A percentile compares a stretch with the other conserved stretches of the same genome.
Evolutionary conservation across 2,329 filamentous ascomycete species (phyloP).

Genomic region (Aspergillus fumigatiaffinis): DNA sequence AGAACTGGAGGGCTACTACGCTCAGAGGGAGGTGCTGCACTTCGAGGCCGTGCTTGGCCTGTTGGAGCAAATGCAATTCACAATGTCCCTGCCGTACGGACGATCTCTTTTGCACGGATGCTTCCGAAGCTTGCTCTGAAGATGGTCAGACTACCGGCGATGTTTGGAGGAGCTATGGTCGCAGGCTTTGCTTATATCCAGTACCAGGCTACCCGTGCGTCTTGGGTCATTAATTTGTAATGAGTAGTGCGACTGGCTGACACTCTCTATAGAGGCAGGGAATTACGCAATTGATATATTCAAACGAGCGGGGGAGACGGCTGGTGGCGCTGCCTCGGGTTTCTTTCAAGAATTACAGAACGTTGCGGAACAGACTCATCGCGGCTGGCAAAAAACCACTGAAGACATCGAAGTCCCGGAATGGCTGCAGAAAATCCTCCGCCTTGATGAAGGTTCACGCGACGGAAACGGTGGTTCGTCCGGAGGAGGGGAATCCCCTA

Average conservation of each 20-base stretch:
- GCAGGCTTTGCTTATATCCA: constrained; percentile 88
- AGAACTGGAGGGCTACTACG: constrained; percentile 66
- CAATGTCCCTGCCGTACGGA: constrained; percentile 64
- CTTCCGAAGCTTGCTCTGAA: constrained; percentile 89
- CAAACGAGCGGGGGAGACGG: constrained; percentile 66
- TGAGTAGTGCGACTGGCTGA: constrained; percentile 5
- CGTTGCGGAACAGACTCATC: constrained; percentile 72
- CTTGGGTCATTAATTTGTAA: background rate
- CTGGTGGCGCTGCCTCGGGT: constrained; percentile 63
- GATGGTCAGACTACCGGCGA: constrained; percentile 79
- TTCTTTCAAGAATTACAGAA: constrained; percentile 69
- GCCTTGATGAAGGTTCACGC: constrained; percentile 57
- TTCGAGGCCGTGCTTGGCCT: constrained; percentile 68
- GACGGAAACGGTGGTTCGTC: constrained; percentile 43
- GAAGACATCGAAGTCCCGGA: constrained; percentile 68
- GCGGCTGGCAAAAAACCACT: constrained; percentile 80
- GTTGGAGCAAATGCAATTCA: constrained; percentile 74
- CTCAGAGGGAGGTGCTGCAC: constrained; percentile 59
- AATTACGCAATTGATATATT: constrained; percentile 75
- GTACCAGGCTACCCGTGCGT: constrained; percentile 86
- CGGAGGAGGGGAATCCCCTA: constrained; percentile 46
- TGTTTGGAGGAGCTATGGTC: constrained; percentile 85
- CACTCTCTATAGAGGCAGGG: constrained; percentile 57
- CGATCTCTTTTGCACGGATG: constrained; percentile 62
- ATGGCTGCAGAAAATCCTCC: constrained; percentile 74